Evolutionary conservation across 176 grass and related monocot species (phyloP), one percentile per base, ranked within the genome.

Genomic region (Calamus simplicifolius): DNA sequence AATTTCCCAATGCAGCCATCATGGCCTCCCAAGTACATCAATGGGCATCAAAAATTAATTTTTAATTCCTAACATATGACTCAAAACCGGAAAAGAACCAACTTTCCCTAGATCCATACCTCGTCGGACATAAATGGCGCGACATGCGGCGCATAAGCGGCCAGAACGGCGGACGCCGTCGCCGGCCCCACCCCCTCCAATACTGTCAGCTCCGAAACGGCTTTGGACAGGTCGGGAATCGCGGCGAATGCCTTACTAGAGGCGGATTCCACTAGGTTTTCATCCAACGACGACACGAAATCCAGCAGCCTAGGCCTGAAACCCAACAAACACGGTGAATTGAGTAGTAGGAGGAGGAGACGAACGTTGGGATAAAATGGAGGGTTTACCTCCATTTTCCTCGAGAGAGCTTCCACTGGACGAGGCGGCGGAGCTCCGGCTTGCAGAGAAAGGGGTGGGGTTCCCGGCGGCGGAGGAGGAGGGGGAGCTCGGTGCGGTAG

Each of bases 371-470:
- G 25, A 7, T 3, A 10, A 29, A 48, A 27, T 2, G 26, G 35
- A 43, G 8, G 35, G 10, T 12, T 43, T 43, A 90, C 91, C 83
- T 88, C 86, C 92, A 96, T 78, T 96, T 90, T 2, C 92, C 83
- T 53, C 92, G 77, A 14, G 80, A 77, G 78, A 96, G 92, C 80
- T 96, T 96, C 92, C 92, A 96, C 73, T 87, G 71, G 68, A 96
- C 74, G 86, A 90, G 75, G 58, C 81, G 72, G 70, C 31, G 58
- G 49, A 96, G 92, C 65, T 96, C 92, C 16, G 78, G n/a, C 64
- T 85, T 82, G 83, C 75, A 62, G 59, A 96, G 50, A 66, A 60
- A 96, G 25, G 91, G 80, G 19, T 75, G 64, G 43, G 83, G 83
- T 19, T 81, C 75, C 29, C 91, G 74, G 54, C 73, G 4, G 71